A percentile compares a stretch with the other conserved stretches of the same genome.
Evolutionary conservation across 148 eudicot species (phyloP).

Genomic region (Vaccinium macrocarpon): DNA sequence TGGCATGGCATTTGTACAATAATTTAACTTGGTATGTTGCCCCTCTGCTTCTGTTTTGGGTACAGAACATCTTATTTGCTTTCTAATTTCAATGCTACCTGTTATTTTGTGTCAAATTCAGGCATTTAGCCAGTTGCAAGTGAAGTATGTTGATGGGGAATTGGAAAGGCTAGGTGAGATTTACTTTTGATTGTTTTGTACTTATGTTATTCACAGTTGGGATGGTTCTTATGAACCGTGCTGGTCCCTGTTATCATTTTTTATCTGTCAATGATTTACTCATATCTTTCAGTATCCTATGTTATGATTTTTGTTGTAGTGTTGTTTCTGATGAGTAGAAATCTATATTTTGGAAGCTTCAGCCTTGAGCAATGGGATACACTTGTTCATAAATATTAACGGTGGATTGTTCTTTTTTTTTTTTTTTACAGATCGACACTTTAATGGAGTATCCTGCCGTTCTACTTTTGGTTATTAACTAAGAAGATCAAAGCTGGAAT

Average conservation of each 20-base stretch:
- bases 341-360: no score
- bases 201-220: slow-evolving; percentile 10
- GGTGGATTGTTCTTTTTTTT: no score
- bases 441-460: no score
- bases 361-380: no score
- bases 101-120: slow-evolving; percentile 36
- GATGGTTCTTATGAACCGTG: not conserved
- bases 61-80: slow-evolving; percentile 6
- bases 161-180: slow-evolving; percentile 79
- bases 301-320: not conserved
- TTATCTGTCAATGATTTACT: slow-evolving; percentile 5
- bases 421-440: no score
- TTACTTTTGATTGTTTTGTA: slow-evolving; percentile 9
- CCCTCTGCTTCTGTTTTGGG: slow-evolving; percentile 16
- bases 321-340: no score
- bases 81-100: slow-evolving; percentile 23
- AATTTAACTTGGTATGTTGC: not conserved
- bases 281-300: not conserved
- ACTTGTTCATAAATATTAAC: no score
- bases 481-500: no score
- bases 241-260: slow-evolving; percentile 12
- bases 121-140: slow-evolving; percentile 99
- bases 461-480: no score
- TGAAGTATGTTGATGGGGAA: slow-evolving; percentile 99
- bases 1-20: no score